phyloP scores from a whole-genome alignment of 2,329 filamentous ascomycete species.

The Diaporthe citrichinensis region DNA sequence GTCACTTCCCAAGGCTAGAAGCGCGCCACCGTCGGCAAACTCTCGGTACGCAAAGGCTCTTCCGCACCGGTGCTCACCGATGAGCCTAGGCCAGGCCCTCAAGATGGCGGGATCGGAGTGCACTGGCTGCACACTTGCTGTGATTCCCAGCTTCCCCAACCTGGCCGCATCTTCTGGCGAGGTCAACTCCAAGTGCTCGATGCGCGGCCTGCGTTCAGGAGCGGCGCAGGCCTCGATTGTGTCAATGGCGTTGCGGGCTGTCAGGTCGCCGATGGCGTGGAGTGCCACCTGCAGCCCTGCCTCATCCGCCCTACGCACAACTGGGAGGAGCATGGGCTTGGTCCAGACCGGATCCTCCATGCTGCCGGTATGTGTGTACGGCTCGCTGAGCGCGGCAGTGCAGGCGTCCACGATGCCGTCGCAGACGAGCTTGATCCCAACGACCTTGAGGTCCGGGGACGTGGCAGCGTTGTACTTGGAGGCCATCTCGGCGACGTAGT shows the following conservation, averaged over 20 bases:
- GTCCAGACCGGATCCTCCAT: slow-evolving; percentile 69
- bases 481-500: slow-evolving; percentile 63
- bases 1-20: slow-evolving; percentile 71
- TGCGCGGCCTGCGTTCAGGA: slow-evolving; percentile 68
- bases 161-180: slow-evolving; percentile 67
- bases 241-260: slow-evolving; percentile 70
- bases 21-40: slow-evolving; percentile 67
- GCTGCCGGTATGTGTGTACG: slow-evolving; percentile 65
- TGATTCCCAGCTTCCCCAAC: slow-evolving; percentile 72
- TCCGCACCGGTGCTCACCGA: slow-evolving; percentile 67
- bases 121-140: slow-evolving; percentile 70
- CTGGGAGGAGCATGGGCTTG: slow-evolving; percentile 63
- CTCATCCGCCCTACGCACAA: slow-evolving; percentile 67
- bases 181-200: slow-evolving; percentile 76
- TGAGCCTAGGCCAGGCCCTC: slow-evolving; percentile 70
- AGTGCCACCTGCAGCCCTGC: slow-evolving; percentile 72
- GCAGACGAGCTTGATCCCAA: slow-evolving; percentile 75
- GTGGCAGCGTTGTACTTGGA: slow-evolving; percentile 59
- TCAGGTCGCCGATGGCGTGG: slow-evolving; percentile 75
- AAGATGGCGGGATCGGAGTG: slow-evolving; percentile 74
- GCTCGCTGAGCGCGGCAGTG: slow-evolving; percentile 72
- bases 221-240: slow-evolving; percentile 61
- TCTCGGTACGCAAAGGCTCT: slow-evolving; percentile 76
- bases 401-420: slow-evolving; percentile 77
- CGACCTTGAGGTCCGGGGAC: slow-evolving; percentile 64